Evolutionary conservation across 306 rosid genomes (phyloP).

Genomic region (Canavalia gladiata): DNA sequence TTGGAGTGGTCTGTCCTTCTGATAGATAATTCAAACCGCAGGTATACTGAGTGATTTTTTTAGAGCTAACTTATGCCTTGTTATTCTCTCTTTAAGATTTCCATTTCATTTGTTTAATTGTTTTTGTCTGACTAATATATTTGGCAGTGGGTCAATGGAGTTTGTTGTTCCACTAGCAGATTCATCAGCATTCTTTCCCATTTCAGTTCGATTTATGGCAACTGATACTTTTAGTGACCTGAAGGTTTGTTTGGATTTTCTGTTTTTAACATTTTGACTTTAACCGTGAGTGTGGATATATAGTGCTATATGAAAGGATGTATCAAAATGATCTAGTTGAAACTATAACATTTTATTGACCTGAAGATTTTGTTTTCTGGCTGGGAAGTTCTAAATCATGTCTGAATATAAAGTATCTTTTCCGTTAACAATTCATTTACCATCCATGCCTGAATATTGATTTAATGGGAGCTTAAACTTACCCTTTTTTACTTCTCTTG

Average conservation of each 20-base stretch:
- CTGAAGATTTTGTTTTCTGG: not conserved
- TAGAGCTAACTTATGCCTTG: constrained; percentile 9
- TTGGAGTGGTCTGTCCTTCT: constrained; percentile 95
- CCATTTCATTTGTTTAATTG: not conserved
- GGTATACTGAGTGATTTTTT: constrained; percentile 54
- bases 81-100: not conserved
- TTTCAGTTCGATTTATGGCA: constrained; percentile 82
- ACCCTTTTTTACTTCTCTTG: constrained; percentile 13
- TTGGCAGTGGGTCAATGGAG: constrained; percentile 92
- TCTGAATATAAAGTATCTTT: constrained; percentile 19
- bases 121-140: constrained; percentile 44
- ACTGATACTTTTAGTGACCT: constrained; percentile 85
- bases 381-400: not conserved
- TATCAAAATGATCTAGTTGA: constrained; percentile 31
- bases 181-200: constrained; percentile 87
- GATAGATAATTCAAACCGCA: constrained; percentile 89
- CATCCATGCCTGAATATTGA: constrained; percentile 17
- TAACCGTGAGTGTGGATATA: constrained; percentile 3
- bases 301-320: constrained; percentile 5
- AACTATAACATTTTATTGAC: not conserved
- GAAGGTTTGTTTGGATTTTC: constrained; percentile 64
- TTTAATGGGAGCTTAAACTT: constrained; percentile 4
- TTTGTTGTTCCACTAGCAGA: constrained; percentile 93
- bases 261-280: constrained; percentile 19
- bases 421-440: not conserved